Evolutionary conservation across 2,329 filamentous ascomycete genomes (phyloP), one percentile per base, ranked within the genome.

Genomic region (Pezicula neosporulosa): DNA sequence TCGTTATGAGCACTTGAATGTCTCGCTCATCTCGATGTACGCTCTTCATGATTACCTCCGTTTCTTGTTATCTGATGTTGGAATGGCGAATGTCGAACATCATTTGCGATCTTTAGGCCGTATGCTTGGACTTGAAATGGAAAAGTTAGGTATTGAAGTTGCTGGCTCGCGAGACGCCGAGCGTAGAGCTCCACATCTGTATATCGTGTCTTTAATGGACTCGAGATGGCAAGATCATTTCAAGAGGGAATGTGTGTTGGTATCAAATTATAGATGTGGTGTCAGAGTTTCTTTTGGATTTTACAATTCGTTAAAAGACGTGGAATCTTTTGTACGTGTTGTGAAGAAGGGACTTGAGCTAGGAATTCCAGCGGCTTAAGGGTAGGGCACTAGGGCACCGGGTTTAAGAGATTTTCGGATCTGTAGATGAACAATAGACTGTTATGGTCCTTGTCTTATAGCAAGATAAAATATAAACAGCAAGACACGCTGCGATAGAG

Each of bases 291-390:
- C 28, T 60, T 83, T 30, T 72, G 85, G 63, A 82, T 82, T 68
- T 72, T 86, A 37, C 77, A 83, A 55, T 70, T 86, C 48, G 77
- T 85, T 57, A 82, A 79, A 1, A 81, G 82, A 12, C 80, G 75
- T 56, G 85, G 82, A 0, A 78, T 80, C 0, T 66, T 86, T 5
- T 52, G 75, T 38, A 74, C 77, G 16, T 82, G 82, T 6, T 63
- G 86, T 38, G 78, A 78, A 55, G 77, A 79, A 5, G 82, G 86
- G 54, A 83, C 86, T 66, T 86, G 83, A 83, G 59, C 80, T 9
- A 83, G 83, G n/a, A 6, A 45, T 45, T 30, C 19, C 43, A 7
- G 37, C 37, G n/a, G 37, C 37, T 39, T 39, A 39, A 39, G n/a
- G n/a, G n/a, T n/a, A n/a, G n/a, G n/a, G n/a, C n/a, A n/a, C n/a